These are phyloP conservation scores for Omphalotus guepiniiformis DNA, from an alignment of 768 basidiomycete genomes.

Conservation along the genomic window DNA sequence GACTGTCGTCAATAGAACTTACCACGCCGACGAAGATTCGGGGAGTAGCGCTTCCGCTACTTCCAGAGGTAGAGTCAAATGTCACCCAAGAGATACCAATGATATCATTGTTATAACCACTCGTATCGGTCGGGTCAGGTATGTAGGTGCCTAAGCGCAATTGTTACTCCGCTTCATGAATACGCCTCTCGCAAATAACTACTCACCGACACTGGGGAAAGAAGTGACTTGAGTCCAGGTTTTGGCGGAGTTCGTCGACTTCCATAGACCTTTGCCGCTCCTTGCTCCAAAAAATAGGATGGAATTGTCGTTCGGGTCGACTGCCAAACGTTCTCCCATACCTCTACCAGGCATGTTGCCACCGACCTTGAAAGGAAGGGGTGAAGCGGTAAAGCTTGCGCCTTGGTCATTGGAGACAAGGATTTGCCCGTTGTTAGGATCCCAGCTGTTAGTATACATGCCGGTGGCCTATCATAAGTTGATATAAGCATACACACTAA, in stretches of 20 bases:
- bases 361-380: conserved; percentile 55
- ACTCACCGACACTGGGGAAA: conserved; percentile 54
- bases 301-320: conserved; percentile 60
- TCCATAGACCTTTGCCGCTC: conserved; percentile 63
- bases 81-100: conserved; percentile 59
- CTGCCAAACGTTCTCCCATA: conserved; percentile 44
- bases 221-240: conserved; percentile 58
- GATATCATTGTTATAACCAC: conserved; percentile 22
- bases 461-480: conserved; percentile 40
- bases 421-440: conserved; percentile 61
- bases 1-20: neutral
- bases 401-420: conserved; percentile 57
- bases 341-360: conserved; percentile 8
- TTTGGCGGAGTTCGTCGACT: conserved; percentile 54
- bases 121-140: conserved; percentile 47
- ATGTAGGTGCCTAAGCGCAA: conserved; percentile 43
- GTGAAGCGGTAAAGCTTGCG: conserved; percentile 46
- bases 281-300: conserved; percentile 63
- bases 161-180: neutral
- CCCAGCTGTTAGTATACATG: conserved; percentile 60
- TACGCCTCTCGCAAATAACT: neutral
- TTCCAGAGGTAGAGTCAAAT: conserved; percentile 56
- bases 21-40: conserved; percentile 65
- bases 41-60: conserved; percentile 47
- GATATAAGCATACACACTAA: neutral